Evolutionary conservation across 2,329 filamentous ascomycete species (phyloP), one percentile per base, ranked within the genome.

Genomic region (Botrytis hyacinthi): DNA sequence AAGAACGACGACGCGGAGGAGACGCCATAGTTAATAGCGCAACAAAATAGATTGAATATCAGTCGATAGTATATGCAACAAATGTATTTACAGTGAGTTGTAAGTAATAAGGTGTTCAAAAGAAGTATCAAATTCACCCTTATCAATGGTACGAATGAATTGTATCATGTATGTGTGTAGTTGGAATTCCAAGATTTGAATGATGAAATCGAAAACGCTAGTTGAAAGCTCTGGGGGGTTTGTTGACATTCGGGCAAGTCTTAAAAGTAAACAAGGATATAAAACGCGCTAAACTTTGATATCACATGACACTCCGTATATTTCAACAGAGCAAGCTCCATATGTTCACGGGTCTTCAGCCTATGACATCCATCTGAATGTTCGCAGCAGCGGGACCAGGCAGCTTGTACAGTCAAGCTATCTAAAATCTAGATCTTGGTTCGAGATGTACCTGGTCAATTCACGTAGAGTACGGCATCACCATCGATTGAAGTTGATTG

Each of bases 1-100:
- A 78, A 12, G 80, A 81, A 12, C 80, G 78, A 75, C 80, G 80
- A 68, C 79, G 79, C 74, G 78, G 78, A 71, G 78, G 74, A 62
- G 78, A 73, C 78, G 79, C 78, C 42, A 54, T 76, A 40, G 63
- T 35, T 65, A 60, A 59, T 67, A 54, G 46, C 37, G 40, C 46
- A 51, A 46, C 57, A 65, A 6, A 29, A 16, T 48, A 9, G 12
- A n/a, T 22, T n/a, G 44, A 65, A 57, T 67, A 46, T 65, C 46
- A 29, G 40, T 20, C 37, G 48, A 32, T 22, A 40, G 46, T 65
- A 54, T 68, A 42, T 57, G 16, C 9, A 14, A 68, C 2, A 57
- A 42, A 42, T 42, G 10, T 42, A 12, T 32, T 61, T 62, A 40
- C 60, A 40, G n/a, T 62, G 60, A n/a, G 37, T n/a, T 32, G 66